These are phyloP conservation scores for Bipolaris zeicola DNA, from an alignment of 2,329 filamentous ascomycete species.

Conservation along the genomic window DNA sequence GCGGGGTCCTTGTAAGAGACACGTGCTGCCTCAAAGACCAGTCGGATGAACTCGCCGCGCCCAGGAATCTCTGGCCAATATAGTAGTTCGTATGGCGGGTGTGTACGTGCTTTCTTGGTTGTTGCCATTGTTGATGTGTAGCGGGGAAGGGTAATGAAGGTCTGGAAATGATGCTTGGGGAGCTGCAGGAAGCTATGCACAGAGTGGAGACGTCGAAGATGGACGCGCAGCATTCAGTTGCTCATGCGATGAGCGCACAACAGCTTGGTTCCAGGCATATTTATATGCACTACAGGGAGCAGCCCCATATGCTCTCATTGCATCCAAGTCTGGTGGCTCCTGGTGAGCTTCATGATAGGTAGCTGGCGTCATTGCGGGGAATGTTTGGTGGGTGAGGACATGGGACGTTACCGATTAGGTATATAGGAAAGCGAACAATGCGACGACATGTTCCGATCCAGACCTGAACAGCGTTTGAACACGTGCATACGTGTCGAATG, in stretches of 20 bases:
- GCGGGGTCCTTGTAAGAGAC: constrained; percentile 68
- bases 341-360: background rate
- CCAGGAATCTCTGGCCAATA: constrained; percentile 77
- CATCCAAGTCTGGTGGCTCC: constrained; percentile 3
- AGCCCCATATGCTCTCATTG: background rate
- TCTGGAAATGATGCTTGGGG: background rate
- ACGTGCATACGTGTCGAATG: background rate
- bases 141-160: background rate
- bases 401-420: background rate
- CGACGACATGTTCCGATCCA: background rate
- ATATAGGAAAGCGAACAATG: background rate
- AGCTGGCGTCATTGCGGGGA: constrained; percentile 27
- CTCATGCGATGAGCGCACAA: background rate
- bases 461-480: background rate
- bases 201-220: background rate
- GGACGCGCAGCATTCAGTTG: constrained; percentile 9
- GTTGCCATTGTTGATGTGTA: constrained; percentile 25
- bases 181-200: constrained; percentile 1
- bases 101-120: constrained; percentile 37
- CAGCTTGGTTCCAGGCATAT: background rate
- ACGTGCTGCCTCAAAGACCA: constrained; percentile 71
- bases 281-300: background rate
- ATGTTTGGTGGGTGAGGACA: background rate
- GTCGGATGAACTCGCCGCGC: constrained; percentile 74
- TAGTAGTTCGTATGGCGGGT: constrained; percentile 64